Evolutionary conservation across 805 yeast genomes (phyloP), one percentile per base, ranked within the genome.

Genomic region (Clavispora fructus): DNA sequence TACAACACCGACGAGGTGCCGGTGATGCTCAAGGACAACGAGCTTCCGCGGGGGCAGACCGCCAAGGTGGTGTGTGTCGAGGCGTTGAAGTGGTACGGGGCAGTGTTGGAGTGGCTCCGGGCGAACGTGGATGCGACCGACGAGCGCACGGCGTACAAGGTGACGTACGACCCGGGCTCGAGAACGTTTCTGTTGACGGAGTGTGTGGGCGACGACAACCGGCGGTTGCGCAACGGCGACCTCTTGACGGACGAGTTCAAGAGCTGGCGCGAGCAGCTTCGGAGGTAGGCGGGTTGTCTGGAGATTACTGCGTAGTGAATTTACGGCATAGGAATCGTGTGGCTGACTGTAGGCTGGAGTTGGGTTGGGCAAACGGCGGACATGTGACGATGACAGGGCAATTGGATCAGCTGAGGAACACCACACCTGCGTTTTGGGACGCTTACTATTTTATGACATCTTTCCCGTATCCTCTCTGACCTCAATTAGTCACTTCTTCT

Each of bases 51-150:
- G 32, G 45, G 53, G 29, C 55, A 66, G 57, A 51, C 47, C 49
- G 69, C 68, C 50, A 75, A 72, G 43, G 80, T 87, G 63, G 81
- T 80, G 57, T 92, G 95, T 53, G 78, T 82, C 64, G 88, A 83
- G 45, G 82, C 92, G 8, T 71, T 92, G 42, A 87, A 83, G 56
- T 94, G 95, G 81, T 87, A 88, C 63, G 92, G 92, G 3, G 90
- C 94, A 0, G 76, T 85, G 16, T 69, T 88, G 44, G 88, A 87
- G 47, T 90, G 96, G 96, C 61, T 92, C 30, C 70, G 70, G 37
- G 74, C 73, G 19, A 59, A 54, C 40, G 51, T 72, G 16, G 84
- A 87, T 11, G 68, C 71, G 27, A 78, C 78, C 38, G 67, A 60
- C 42, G 80, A 81, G 48, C 62, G 67, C 19, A 75, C 68, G 40